Percentiles rank a stretch among this genome's conserved stretches.
Conservation (phyloP, 23 red algal species). For the Gracilaria domingensis region DNA sequence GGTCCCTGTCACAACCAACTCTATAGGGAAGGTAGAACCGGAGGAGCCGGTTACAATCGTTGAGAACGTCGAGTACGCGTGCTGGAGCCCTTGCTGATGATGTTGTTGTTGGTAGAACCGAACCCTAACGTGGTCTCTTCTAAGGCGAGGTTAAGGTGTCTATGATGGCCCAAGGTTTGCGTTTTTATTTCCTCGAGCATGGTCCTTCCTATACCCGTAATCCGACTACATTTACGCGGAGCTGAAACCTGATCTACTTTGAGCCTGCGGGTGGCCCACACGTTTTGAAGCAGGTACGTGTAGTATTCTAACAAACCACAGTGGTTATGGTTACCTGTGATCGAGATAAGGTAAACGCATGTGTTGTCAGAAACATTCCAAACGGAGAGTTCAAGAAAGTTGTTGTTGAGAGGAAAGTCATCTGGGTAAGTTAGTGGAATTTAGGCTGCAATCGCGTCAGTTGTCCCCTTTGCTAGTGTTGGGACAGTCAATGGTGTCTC, state of each 20-base stretch:
- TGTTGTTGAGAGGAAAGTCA: neutral
- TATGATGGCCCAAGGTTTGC: neutral
- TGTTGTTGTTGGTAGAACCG: neutral
- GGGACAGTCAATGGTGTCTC: neutral
- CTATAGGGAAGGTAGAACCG: slow-evolving; percentile 35
- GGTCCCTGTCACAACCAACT: slow-evolving; percentile 29
- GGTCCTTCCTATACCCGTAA: neutral
- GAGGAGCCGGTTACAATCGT: slow-evolving; percentile 56
- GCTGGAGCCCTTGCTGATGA: slow-evolving; percentile 69
- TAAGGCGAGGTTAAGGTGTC: neutral
- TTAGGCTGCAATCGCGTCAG: neutral
- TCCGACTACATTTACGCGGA: neutral
- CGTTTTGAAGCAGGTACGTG: neutral
- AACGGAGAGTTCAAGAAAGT: neutral
- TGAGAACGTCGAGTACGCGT: slow-evolving; percentile 72
- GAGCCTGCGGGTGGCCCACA: neutral
- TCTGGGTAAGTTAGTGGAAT: neutral
- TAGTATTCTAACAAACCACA: neutral
- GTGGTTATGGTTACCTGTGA: neutral
- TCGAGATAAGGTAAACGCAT: slow-evolving; percentile 19
- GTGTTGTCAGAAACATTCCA: neutral
- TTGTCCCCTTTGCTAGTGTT: neutral
- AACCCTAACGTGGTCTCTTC: too few relatives aligned
- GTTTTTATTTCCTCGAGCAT: neutral
- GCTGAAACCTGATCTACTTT: neutral